These are phyloP conservation scores for Ogataea allantospora DNA, from an alignment of 805 yeast species.

Conservation along the genomic window DNA sequence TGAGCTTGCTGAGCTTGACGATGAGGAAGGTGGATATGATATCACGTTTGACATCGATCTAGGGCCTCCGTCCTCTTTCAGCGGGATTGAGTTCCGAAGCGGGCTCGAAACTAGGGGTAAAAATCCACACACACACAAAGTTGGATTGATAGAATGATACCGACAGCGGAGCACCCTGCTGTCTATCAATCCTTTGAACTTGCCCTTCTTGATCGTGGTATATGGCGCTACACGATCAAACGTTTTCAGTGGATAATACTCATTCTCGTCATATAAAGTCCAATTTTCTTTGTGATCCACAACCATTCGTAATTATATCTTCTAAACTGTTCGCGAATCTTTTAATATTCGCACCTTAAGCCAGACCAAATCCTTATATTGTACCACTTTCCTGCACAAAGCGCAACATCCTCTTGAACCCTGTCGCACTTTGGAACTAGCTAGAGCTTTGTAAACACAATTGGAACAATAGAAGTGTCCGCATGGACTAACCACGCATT, in stretches of 20 bases:
- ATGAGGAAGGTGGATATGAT: conserved; percentile 10
- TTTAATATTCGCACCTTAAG: conserved; percentile 25
- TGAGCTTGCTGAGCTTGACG: conserved; percentile 15
- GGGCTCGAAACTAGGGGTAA: conserved; percentile 24
- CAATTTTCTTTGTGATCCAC: conserved; percentile 12
- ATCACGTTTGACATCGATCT: background rate
- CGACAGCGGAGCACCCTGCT: conserved; percentile 21
- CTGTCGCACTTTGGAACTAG: conserved; percentile 38
- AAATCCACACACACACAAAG: conserved; percentile 19
- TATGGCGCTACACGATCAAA: conserved; percentile 7
- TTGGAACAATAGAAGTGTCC: conserved; percentile 58
- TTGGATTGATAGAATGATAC: conserved; percentile 18
- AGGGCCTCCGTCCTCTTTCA: background rate
- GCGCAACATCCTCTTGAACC: conserved; percentile 33
- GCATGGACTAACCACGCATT: conserved; percentile 50
- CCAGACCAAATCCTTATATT: conserved; percentile 33
- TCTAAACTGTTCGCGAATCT: conserved; percentile 9
- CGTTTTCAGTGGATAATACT: conserved; percentile 1
- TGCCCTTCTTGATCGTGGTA: conserved; percentile 19
- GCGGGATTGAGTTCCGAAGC: conserved; percentile 10
- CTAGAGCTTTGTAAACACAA: conserved; percentile 50
- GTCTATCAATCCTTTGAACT: conserved; percentile 22
- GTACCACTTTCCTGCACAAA: conserved; percentile 32
- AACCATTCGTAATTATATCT: conserved; percentile 3
- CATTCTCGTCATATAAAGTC: conserved; percentile 1